These are phyloP conservation scores for Xylariaceae sp. DNA, from an alignment of 2,329 filamentous ascomycete species.

Conservation along the genomic window DNA sequence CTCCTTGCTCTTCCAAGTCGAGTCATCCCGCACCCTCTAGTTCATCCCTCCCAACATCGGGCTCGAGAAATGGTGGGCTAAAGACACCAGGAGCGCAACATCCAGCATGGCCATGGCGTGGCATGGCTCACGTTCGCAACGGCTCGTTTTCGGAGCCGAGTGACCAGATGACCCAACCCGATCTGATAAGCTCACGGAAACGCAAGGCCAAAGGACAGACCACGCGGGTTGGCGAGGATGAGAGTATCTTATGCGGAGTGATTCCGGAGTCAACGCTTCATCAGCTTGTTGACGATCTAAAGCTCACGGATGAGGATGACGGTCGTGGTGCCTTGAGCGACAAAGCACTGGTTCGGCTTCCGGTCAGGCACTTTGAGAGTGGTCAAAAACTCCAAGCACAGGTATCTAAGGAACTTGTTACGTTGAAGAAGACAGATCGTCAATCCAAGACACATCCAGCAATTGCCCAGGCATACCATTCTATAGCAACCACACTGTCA, in stretches of 20 bases:
- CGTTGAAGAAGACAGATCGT: conserved; percentile 18
- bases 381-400: conserved; percentile 48
- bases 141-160: conserved; percentile 6
- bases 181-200: conserved; percentile 5
- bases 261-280: conserved; percentile 38
- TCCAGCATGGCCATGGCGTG: conserved; percentile 66
- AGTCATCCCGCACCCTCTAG: conserved; percentile 29
- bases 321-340: conserved; percentile 38
- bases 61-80: conserved; percentile 40
- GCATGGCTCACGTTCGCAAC: conserved; percentile 59
- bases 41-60: conserved; percentile 39
- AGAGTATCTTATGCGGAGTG: conserved; percentile 39
- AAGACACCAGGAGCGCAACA: conserved; percentile 63
- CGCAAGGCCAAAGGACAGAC: conserved; percentile 49
- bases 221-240: conserved; percentile 36
- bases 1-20: conserved; percentile 48
- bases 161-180: background rate
- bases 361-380: conserved; percentile 53
- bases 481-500: conserved; percentile 58
- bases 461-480: conserved; percentile 53
- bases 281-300: conserved; percentile 31
- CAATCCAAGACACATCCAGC: conserved; percentile 47
- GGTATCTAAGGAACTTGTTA: conserved; percentile 43
- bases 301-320: conserved; percentile 26
- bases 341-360: conserved; percentile 47